phyloP scores from a whole-genome alignment of 1,139 yeast species.

The Taphrina wiesneri region DNA sequence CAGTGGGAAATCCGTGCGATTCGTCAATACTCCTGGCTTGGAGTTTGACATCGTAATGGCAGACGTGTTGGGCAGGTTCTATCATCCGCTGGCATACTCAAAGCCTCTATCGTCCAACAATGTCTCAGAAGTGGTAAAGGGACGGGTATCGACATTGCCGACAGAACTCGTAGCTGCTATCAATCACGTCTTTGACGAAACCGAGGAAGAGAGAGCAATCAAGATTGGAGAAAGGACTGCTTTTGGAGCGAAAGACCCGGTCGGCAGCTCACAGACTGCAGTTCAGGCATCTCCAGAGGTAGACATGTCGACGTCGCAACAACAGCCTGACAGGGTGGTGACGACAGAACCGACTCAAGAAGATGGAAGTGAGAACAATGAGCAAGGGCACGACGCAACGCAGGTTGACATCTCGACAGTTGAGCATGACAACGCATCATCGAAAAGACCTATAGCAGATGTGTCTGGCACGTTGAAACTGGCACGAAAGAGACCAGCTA shows the following conservation, averaged over 20 bases:
- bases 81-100: background rate
- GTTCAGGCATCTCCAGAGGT: background rate
- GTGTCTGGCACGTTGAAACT: background rate
- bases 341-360: background rate
- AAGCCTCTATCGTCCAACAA: background rate
- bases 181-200: conserved; percentile 43
- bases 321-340: background rate
- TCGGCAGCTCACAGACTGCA: background rate
- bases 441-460: background rate
- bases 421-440: background rate
- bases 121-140: background rate
- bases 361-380: background rate
- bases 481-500: background rate
- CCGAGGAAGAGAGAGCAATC: background rate
- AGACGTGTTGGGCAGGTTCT: conserved; percentile 2
- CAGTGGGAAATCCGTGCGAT: background rate
- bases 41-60: conserved; percentile 9
- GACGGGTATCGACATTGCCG: conserved; percentile 1
- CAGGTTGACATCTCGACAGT: background rate
- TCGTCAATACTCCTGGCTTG: background rate
- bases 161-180: background rate
- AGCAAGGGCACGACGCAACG: background rate
- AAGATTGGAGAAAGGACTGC: background rate
- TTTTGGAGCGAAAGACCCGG: background rate
- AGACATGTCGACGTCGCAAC: background rate